A percentile compares a stretch with the other conserved stretches of the same genome.
These are phyloP conservation scores for Hagleromyces aurorensis DNA, from an alignment of 805 yeast genomes.

Conservation along the genomic window DNA sequence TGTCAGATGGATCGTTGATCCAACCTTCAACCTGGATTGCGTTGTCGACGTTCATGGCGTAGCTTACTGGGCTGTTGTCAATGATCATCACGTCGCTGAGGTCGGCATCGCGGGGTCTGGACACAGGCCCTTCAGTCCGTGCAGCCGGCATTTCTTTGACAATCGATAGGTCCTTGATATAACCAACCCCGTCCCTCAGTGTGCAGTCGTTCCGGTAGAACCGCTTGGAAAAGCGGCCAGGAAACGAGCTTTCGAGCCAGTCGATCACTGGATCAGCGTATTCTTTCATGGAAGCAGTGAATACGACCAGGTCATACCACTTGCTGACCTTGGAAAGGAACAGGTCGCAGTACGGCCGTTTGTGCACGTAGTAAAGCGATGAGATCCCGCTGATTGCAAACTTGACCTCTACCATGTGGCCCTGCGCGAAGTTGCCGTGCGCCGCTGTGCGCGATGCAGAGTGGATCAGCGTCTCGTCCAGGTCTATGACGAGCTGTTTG, in stretches of 20 bases:
- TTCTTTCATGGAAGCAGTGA: conserved; percentile 90
- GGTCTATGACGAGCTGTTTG: conserved; percentile 71
- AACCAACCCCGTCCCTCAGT: conserved; percentile 70
- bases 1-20: conserved; percentile 93
- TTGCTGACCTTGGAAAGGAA: conserved; percentile 69
- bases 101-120: conserved; percentile 1
- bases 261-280: conserved; percentile 97
- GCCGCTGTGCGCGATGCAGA: conserved; percentile 60
- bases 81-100: conserved; percentile 56
- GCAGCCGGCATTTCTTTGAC: conserved; percentile 27
- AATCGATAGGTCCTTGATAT: conserved; percentile 59
- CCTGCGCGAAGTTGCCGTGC: conserved; percentile 30
- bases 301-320: conserved; percentile 86
- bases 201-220: conserved; percentile 78
- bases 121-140: conserved; percentile 2
- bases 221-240: conserved; percentile 45
- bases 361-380: conserved; percentile 80
- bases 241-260: conserved; percentile 65
- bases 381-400: conserved; percentile 52
- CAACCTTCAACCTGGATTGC: conserved; percentile 95
- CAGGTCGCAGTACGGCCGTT: conserved; percentile 84
- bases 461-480: conserved; percentile 92
- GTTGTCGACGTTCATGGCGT: conserved; percentile 73
- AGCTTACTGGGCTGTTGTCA: conserved; percentile 91
- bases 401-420: conserved; percentile 76